Percentiles rank a stretch among this genome's conserved stretches.
Evolutionary conservation across 495 filamentous ascomycete genomes (phyloP).

Genomic region (Penicillium malachiteum): DNA sequence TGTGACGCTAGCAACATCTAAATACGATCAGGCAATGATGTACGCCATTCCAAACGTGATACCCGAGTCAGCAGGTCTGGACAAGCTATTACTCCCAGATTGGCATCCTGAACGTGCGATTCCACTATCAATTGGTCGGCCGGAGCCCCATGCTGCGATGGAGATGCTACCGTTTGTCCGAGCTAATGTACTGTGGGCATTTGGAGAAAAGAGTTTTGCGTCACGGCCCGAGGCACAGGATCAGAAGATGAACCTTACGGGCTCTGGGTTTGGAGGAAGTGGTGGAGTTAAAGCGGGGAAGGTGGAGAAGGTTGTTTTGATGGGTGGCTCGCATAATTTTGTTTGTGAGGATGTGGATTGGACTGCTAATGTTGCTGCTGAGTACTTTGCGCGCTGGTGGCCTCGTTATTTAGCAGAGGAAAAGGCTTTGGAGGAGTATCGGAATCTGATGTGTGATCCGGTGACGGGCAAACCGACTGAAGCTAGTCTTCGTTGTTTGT

Average conservation of each 20-base stretch:
- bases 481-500: constrained; percentile 17
- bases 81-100: constrained; percentile 55
- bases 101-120: constrained; percentile 26
- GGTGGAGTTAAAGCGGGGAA: constrained; percentile 58
- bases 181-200: constrained; percentile 66
- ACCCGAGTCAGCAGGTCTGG: constrained; percentile 5
- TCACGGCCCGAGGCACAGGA: constrained; percentile 19
- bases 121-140: constrained; percentile 13
- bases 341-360: constrained; percentile 62
- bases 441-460: constrained; percentile 15
- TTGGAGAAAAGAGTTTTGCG: constrained; percentile 55
- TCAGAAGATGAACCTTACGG: constrained; percentile 39
- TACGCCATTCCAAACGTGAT: background rate
- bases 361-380: constrained; percentile 32
- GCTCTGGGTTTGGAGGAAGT: constrained; percentile 62
- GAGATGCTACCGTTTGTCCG: constrained; percentile 33
- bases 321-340: constrained; percentile 63
- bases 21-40: constrained; percentile 10
- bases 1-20: background rate
- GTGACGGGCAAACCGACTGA: constrained; percentile 7
- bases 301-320: constrained; percentile 58
- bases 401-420: constrained; percentile 15
- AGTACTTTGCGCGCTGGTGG: constrained; percentile 19
- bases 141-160: constrained; percentile 45
- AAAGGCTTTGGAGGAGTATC: constrained; percentile 10